Conservation (phyloP, 257 asterid species). For the Echium plantagineum region DNA sequence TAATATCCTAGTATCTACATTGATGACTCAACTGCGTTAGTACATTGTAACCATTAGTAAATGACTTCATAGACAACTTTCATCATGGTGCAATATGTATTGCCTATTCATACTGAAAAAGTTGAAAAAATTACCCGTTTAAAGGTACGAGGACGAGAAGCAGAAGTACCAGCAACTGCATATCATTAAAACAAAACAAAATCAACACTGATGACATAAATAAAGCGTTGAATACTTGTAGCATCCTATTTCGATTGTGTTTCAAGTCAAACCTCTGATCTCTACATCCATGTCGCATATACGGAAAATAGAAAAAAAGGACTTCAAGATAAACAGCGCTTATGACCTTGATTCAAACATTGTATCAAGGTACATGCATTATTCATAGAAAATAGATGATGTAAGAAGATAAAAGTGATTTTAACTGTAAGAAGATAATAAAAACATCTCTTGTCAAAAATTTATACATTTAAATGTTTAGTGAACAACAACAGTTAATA, state of each 20-base stretch:
- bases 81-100: not conserved
- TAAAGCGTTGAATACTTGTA: not conserved
- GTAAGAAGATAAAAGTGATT: too few species aligned
- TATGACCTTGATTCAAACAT: too few species aligned
- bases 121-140: slow-evolving; percentile 33
- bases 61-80: not conserved
- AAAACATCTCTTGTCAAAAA: not conserved
- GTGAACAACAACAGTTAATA: not conserved
- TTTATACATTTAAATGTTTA: too few species aligned
- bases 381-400: too few species aligned
- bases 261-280: not conserved
- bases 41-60: not conserved
- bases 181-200: not conserved
- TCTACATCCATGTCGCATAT: not conserved
- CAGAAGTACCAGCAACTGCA: slow-evolving; percentile 80
- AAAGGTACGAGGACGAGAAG: slow-evolving; percentile 80
- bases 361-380: too few species aligned
- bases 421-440: too few species aligned
- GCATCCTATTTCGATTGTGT: too few species aligned
- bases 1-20: not conserved
- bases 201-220: not conserved
- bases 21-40: not conserved
- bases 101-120: not conserved
- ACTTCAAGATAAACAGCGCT: too few species aligned
- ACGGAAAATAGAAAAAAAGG: not conserved